Base-by-base conservation (phyloP, 768 basidiomycete species). In the Amanita pallidorosea region DNA sequence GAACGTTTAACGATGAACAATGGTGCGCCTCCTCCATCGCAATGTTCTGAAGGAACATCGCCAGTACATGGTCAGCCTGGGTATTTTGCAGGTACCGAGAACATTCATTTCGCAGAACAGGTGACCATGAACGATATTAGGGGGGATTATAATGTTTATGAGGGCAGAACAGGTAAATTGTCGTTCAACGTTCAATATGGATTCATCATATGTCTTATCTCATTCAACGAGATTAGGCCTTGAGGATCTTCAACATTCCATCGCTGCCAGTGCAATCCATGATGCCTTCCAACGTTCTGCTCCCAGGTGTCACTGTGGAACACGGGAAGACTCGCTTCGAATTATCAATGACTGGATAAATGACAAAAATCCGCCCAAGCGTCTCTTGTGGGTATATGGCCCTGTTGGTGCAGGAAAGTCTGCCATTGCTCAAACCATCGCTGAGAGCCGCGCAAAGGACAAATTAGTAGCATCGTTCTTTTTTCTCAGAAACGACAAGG, bases 151-250 rank as follows among this genome's bases (percentile, higher is more conserved):
- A n/a, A n/a, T n/a, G n/a, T n/a, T n/a, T 4, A 2, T 23, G 22
- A 23, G 22, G 22, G 22, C 5, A 23, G 22, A 23, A 23, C 22
- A 23, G 22, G 22, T 23, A 3, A 23, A 23, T 23, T 23, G 22
- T 23, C 22, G 22, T 23, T 23, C 22, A 23, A 23, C 22, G 22
- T 23, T 23, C 22, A 23, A 23, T 3, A 4, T 23, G 22, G 22
- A 2, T 23, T 4, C 22, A 23, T 23, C 22, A 90, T 61, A 94
- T 54, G n/a, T n/a, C n/a, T n/a, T n/a, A n/a, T n/a, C 18, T 20
- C 18, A 20, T 7, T 22, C 5, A 20, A 3, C n/a, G 5, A n/a
- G 7, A 37, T 11, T 22, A 41, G 40, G 17, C 5, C 38, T 40
- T 20, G 18, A 38, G 17, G 4, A 38, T 20, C 9, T 38, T 20